Evolutionary conservation across 1,284 basidiomycete species (phyloP), one percentile per base, ranked within the genome.

Genomic region (Rhodofomes roseus): DNA sequence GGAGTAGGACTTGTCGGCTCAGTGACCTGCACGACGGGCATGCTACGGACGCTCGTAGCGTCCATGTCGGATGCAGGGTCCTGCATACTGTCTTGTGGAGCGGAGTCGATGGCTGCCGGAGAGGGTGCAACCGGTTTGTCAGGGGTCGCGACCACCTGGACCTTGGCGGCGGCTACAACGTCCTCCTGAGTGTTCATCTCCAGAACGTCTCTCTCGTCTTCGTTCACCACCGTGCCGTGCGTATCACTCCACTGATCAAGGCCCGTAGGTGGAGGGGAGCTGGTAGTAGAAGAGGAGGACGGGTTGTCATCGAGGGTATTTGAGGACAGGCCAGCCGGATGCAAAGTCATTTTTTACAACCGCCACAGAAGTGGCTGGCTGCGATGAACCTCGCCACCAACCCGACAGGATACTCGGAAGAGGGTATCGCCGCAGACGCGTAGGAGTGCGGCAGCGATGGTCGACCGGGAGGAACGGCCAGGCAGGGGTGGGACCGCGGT

Each of bases 1-100:
- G 70, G 68, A n/a, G 64, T 56, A 56, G 68, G 68, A 55, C 69
- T 62, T 64, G 74, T 63, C 18, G 74, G 64, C 57, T 75, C 65
- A 20, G 84, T 77, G 59, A 85, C 78, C 66, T 81, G 81, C 18
- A 79, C 79, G 11, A 76, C 75, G 11, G 86, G 84, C 64, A 87
- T 77, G 64, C 83, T 86, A 62, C 81, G 85, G 9, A 82, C 72
- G 66, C 86, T 88, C 63, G 76, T 77, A 36, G 75, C 72, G 63
- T 86, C 86, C 1, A 70, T 62, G 65, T 65, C 68, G 12, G 67
- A 62, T 2, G 63, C 63, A 58, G 60, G 64, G 43, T 69, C 69
- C 48, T 66, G 66, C 16, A 59, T 56, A 20, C 61, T 54, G 46
- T 69, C 69, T 46, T 66, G 66, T 18, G 60, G 55, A 29, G 60